A percentile compares a stretch with the other conserved stretches of the same genome.
Evolutionary conservation across 129 eudicot species (phyloP).

Genomic region (Oenanthe sinensis): DNA sequence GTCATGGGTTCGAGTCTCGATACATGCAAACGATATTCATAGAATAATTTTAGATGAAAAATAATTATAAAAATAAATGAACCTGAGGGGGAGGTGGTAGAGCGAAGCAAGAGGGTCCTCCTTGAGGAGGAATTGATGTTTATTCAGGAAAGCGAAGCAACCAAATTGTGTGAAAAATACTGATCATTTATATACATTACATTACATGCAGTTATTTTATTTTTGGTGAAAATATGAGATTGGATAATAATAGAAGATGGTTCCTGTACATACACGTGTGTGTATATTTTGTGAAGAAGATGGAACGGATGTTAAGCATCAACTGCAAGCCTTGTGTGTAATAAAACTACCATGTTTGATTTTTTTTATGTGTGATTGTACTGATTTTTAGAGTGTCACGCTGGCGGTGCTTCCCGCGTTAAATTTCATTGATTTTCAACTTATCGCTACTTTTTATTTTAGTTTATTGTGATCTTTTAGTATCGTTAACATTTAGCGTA

Average conservation of each 20-base stretch:
- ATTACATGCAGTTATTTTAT: too few species aligned
- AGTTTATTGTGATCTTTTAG: too few species aligned
- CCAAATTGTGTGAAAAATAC: background rate
- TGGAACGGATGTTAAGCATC: background rate
- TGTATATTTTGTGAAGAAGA: background rate
- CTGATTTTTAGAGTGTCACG: background rate
- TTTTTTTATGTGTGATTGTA: background rate
- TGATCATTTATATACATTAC: too few species aligned
- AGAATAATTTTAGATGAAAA: too few species aligned
- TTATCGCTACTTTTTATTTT: too few species aligned
- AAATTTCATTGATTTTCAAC: background rate
- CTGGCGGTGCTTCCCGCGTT: constrained; percentile 6
- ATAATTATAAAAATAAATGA: too few species aligned
- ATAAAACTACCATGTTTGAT: background rate
- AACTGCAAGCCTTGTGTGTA: background rate
- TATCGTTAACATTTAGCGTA: too few species aligned
- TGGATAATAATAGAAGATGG: background rate
- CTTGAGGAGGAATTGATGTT: background rate
- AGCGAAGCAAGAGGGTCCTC: background rate
- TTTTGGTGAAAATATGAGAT: too few species aligned
- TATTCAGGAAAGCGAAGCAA: background rate
- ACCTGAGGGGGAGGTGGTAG: background rate
- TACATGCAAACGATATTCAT: too few species aligned
- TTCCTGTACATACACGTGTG: background rate
- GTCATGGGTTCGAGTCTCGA: too few species aligned